Evolutionary conservation across 305 asterid species (phyloP).

Genomic region (Ajuga reptans): DNA sequence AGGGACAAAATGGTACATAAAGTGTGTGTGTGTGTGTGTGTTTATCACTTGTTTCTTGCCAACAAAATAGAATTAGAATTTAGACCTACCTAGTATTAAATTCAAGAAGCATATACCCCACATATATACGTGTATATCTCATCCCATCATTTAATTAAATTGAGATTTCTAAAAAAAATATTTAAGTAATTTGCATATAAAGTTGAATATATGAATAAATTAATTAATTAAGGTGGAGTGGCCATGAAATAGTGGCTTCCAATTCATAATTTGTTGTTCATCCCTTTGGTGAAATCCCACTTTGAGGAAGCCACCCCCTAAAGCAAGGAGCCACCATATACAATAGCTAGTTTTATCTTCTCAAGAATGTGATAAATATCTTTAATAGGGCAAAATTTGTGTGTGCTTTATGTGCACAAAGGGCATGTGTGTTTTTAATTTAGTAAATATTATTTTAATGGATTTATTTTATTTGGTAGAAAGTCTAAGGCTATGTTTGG

Average conservation of each 20-base stretch:
- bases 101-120: too few species aligned
- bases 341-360: slow-evolving; percentile 14
- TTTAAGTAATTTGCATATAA: not conserved
- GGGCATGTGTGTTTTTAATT: not conserved
- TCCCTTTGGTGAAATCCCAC: slow-evolving; percentile 25
- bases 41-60: too few species aligned
- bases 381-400: not conserved
- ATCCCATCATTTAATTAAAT: not conserved
- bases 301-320: slow-evolving; percentile 20
- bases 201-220: too few species aligned
- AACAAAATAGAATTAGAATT: too few species aligned
- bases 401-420: too few species aligned
- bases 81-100: too few species aligned
- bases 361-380: not conserved
- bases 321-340: slow-evolving; percentile 23
- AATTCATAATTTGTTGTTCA: not conserved
- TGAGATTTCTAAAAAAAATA: not conserved
- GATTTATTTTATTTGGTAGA: too few species aligned
- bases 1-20: too few species aligned
- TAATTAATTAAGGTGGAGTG: slow-evolving; percentile 14
- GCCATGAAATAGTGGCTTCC: slow-evolving; percentile 27
- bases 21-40: too few species aligned
- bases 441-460: not conserved
- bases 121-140: too few species aligned
- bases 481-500: too few species aligned